These are phyloP conservation scores for Sambucus nigra DNA, from an alignment of 129 eudicot species.

Conservation along the genomic window DNA sequence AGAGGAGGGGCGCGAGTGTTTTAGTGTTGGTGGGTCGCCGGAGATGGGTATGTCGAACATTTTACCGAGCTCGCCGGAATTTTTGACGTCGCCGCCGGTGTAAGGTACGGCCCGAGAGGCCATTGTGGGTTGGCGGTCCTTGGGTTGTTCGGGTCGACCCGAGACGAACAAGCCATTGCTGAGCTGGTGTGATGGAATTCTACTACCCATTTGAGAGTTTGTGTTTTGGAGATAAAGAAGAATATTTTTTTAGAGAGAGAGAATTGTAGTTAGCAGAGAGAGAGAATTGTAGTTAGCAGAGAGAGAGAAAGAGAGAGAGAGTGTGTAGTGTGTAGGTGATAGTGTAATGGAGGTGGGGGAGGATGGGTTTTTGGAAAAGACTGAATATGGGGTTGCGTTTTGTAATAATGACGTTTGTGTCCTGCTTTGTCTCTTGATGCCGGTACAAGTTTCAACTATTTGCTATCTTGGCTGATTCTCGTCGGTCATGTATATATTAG, in stretches of 20 bases:
- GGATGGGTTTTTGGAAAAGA: constrained; percentile 16
- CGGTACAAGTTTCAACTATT: constrained; percentile 8
- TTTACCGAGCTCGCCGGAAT: constrained; percentile 88
- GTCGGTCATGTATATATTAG: too few relatives aligned
- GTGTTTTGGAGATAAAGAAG: constrained; percentile 8
- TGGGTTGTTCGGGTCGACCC: constrained; percentile 78
- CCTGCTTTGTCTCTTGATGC: constrained; percentile 25
- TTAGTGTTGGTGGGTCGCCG: constrained; percentile 25
- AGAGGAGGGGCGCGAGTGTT: constrained; percentile 35
- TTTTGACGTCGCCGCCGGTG: constrained; percentile 95
- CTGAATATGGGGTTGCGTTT: constrained; percentile 19
- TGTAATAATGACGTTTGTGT: constrained; percentile 29
- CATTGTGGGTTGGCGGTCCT: constrained; percentile 50
- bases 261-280: constrained; percentile 2
- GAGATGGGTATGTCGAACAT: constrained; percentile 62
- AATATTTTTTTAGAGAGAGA: constrained; percentile 11
- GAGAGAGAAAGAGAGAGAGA: constrained; percentile 7
- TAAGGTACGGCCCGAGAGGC: constrained; percentile 66
- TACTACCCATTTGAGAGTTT: constrained; percentile 35
- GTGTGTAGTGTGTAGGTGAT: constrained; percentile 26
- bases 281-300: too few relatives aligned
- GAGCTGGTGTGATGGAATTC: constrained; percentile 94
- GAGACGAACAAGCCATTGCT: constrained; percentile 85
- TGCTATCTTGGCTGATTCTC: constrained; percentile 4
- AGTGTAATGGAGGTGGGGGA: constrained; percentile 16